Evolutionary conservation across 1,139 yeast genomes (phyloP).

Genomic region (Pichia sp.): DNA sequence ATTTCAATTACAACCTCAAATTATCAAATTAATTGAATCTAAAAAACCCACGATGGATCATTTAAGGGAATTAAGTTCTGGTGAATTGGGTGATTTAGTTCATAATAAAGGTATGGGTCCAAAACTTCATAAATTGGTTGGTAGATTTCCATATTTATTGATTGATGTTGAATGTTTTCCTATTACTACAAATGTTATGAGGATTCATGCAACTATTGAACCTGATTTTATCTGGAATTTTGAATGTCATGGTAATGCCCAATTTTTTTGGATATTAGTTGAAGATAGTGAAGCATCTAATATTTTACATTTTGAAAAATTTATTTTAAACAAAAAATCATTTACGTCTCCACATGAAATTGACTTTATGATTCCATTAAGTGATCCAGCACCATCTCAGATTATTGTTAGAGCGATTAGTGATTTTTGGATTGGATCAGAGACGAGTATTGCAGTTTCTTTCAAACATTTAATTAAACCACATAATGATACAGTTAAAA

Average conservation of each 20-base stretch:
- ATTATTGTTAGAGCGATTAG: slow-evolving; percentile 72
- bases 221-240: slow-evolving; percentile 86
- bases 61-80: slow-evolving; percentile 64
- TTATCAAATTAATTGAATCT: slow-evolving; percentile 54
- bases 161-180: slow-evolving; percentile 87
- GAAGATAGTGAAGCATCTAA: slow-evolving; percentile 75
- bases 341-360: slow-evolving; percentile 54
- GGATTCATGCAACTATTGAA: slow-evolving; percentile 62
- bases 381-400: slow-evolving; percentile 86
- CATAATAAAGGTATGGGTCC: slow-evolving; percentile 75
- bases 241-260: slow-evolving; percentile 73
- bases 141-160: slow-evolving; percentile 66
- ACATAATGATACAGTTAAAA: slow-evolving; percentile 76
- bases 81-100: slow-evolving; percentile 82
- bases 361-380: slow-evolving; percentile 88
- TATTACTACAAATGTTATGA: slow-evolving; percentile 76
- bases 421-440: slow-evolving; percentile 89
- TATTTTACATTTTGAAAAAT: slow-evolving; percentile 76
- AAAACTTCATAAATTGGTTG: slow-evolving; percentile 52
- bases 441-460: slow-evolving; percentile 68
- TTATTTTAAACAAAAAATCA: slow-evolving; percentile 58
- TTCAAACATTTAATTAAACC: slow-evolving; percentile 90
- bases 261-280: slow-evolving; percentile 87
- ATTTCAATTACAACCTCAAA: slow-evolving; percentile 68
- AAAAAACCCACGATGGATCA: slow-evolving; percentile 65